Conservation (phyloP, 2,329 filamentous ascomycete species). For the Gliomastix tumulicola region DNA sequence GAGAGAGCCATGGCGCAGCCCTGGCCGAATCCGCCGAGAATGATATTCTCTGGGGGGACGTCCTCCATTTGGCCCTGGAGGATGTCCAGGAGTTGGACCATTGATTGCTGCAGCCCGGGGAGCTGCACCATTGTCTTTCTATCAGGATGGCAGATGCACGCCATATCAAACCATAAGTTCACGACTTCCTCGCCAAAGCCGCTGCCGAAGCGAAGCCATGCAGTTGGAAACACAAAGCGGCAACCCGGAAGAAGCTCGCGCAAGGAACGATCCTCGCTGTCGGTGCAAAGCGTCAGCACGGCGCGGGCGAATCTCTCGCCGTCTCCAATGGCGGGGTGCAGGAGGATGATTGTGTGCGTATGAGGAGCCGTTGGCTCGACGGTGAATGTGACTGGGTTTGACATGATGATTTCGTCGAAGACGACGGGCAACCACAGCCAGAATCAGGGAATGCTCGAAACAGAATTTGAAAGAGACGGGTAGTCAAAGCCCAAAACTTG, state of each 20-base stretch:
- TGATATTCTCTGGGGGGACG: constrained; percentile 26
- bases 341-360: constrained; percentile 18
- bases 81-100: constrained; percentile 21
- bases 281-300: constrained; percentile 17
- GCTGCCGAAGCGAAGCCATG: constrained; percentile 32
- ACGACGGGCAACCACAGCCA: no score
- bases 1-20: constrained; percentile 40
- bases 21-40: constrained; percentile 46
- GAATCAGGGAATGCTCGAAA: no score
- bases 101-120: constrained; percentile 34
- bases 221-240: constrained; percentile 45
- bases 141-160: constrained; percentile 27
- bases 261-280: constrained; percentile 14
- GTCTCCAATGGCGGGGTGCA: constrained; percentile 21
- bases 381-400: no score
- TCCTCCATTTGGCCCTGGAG: constrained; percentile 21
- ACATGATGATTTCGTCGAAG: no score
- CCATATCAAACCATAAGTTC: constrained; percentile 45
- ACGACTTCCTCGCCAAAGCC: constrained; percentile 32
- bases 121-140: constrained; percentile 33
- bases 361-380: constrained; percentile 12
- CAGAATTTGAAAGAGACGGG: no score
- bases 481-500: no score
- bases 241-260: constrained; percentile 25
- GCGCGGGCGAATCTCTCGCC: constrained; percentile 22